These are phyloP conservation scores for Paramecium caudatum DNA, from an alignment of 73 alveolate genomes.

Conservation along the genomic window DNA sequence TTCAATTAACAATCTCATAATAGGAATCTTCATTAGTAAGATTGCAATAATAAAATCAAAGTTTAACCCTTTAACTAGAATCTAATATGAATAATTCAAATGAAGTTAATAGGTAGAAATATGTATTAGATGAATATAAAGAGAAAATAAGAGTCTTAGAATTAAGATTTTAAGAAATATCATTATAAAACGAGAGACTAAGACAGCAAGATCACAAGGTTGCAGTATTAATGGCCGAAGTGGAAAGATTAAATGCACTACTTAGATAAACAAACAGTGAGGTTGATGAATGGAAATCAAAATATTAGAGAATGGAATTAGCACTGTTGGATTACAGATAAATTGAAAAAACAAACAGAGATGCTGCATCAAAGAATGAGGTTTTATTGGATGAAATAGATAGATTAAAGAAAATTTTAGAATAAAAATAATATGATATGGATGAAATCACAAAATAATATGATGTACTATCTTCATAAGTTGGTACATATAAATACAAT, in stretches of 20 bases:
- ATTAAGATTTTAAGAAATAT: conserved; percentile 10
- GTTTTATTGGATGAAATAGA: conserved; percentile 30
- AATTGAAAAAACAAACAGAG: conserved; percentile 65
- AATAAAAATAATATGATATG: conserved; percentile 27
- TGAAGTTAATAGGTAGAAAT: conserved; percentile 5
- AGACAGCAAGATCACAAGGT: conserved; percentile 46
- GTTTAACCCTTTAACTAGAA: not conserved
- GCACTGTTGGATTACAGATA: conserved; percentile 58
- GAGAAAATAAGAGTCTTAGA: conserved; percentile 37
- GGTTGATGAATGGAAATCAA: conserved; percentile 53
- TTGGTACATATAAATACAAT: conserved; percentile 1
- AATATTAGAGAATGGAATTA: conserved; percentile 24
- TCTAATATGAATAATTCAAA: not conserved
- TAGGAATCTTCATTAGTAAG: not conserved
- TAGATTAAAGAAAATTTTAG: conserved; percentile 51
- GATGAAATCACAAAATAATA: not conserved
- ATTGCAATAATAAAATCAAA: not conserved
- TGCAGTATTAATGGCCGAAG: conserved; percentile 44
- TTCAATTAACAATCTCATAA: too few relatives aligned
- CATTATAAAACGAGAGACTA: not conserved
- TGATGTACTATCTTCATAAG: not conserved
- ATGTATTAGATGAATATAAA: conserved; percentile 6
- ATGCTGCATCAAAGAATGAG: conserved; percentile 7
- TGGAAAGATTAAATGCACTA: conserved; percentile 41
- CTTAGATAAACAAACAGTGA: conserved; percentile 18